Evolutionary conservation across 1,139 yeast species (phyloP).

Genomic region (Blastobotrys serpentis): DNA sequence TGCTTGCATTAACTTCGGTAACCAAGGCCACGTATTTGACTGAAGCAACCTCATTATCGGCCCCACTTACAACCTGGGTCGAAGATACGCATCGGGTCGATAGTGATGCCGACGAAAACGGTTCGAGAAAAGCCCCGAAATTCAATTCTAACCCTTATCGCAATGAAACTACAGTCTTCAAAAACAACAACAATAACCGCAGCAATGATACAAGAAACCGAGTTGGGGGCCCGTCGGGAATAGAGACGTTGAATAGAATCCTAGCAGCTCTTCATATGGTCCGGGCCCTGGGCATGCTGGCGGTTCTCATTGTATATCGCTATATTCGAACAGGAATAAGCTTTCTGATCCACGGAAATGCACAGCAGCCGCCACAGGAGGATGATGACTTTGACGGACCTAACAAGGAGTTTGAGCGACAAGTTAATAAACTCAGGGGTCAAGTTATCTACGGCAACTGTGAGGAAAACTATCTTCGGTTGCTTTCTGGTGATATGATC

Average conservation of each 20-base stretch:
- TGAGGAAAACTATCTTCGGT: conserved; percentile 21
- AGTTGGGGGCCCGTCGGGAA: conserved; percentile 12
- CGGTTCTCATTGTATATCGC: conserved; percentile 16
- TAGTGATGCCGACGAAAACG: not conserved
- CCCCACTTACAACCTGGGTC: conserved; percentile 59
- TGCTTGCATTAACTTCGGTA: conserved; percentile 63
- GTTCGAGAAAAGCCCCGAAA: not conserved
- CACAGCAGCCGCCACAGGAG: not conserved
- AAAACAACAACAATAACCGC: not conserved
- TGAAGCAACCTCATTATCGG: conserved; percentile 52
- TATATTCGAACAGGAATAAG: conserved; percentile 7
- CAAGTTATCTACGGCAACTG: conserved; percentile 24
- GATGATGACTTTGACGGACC: not conserved
- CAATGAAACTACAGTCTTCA: conserved; percentile 20
- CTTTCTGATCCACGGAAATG: not conserved
- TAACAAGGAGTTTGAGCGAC: conserved; percentile 14
- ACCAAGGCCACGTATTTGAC: conserved; percentile 64
- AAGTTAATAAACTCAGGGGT: conserved; percentile 19
- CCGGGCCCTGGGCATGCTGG: conserved; percentile 20
- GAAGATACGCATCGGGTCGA: conserved; percentile 36
- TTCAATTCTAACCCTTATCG: conserved; percentile 20
- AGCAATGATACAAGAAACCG: not conserved
- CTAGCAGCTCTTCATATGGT: conserved; percentile 25
- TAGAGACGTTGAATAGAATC: conserved; percentile 21
- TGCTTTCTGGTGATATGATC: conserved; percentile 27